Conservation (phyloP, 2,329 filamentous ascomycete genomes). For the Hysterium pulicare region DNA sequence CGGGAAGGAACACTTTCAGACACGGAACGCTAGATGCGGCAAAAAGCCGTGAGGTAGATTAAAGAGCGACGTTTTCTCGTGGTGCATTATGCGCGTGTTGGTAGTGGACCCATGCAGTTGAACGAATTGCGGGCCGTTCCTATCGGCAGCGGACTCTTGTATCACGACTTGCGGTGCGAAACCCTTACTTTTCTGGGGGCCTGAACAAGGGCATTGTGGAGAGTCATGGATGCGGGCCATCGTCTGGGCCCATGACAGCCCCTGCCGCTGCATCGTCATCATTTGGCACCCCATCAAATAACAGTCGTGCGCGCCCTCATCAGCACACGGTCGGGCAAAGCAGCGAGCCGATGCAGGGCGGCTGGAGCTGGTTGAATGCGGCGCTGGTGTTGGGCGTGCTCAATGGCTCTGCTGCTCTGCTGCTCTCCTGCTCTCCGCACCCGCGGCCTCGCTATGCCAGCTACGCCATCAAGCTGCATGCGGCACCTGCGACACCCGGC, state of each 20-base stretch:
- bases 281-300: neutral
- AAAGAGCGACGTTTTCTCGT: conserved; percentile 10
- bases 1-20: conserved; percentile 13
- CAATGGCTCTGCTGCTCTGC: too few species aligned
- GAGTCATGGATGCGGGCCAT: too few species aligned
- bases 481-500: too few species aligned
- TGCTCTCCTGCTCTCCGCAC: too few species aligned
- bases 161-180: neutral
- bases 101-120: conserved; percentile 21
- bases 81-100: neutral
- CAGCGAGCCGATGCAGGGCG: too few species aligned
- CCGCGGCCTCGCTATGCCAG: too few species aligned
- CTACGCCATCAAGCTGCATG: too few species aligned
- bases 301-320: too few species aligned
- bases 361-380: too few species aligned
- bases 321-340: too few species aligned
- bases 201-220: neutral
- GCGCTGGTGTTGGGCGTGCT: too few species aligned
- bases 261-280: neutral
- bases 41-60: conserved; percentile 15
- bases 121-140: conserved; percentile 30
- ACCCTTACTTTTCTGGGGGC: neutral
- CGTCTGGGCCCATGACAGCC: neutral
- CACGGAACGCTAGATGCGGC: conserved; percentile 15
- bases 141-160: conserved; percentile 1